Conservation (phyloP, 2,329 filamentous ascomycete genomes). For the Scedosporium apiospermum region DNA sequence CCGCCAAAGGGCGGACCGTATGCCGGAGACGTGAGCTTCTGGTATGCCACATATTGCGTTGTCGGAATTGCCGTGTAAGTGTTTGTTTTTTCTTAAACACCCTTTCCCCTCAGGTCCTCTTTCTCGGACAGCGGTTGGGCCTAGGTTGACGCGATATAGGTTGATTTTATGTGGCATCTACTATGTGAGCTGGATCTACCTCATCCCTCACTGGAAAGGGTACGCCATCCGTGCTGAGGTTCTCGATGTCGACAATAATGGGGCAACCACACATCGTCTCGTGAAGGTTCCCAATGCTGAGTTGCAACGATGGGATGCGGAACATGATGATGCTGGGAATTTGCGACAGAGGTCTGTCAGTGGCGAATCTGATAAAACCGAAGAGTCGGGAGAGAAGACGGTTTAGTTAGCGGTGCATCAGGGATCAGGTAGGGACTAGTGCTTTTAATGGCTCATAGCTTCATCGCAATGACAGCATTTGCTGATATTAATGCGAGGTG, state of each 20-base stretch:
- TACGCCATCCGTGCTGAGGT: slow-evolving; percentile 49
- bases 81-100: background rate
- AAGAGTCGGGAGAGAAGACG: background rate
- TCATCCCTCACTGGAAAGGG: slow-evolving; percentile 40
- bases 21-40: slow-evolving; percentile 61
- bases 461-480: too few species aligned
- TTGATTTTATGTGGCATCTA: slow-evolving; percentile 45
- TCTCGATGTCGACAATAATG: slow-evolving; percentile 36
- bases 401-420: too few species aligned
- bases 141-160: slow-evolving; percentile 19
- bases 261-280: slow-evolving; percentile 33
- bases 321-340: slow-evolving; percentile 41
- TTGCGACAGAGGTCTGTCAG: slow-evolving; percentile 8
- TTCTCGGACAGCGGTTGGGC: background rate
- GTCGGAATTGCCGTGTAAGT: slow-evolving; percentile 56
- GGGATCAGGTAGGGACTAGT: too few species aligned
- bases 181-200: slow-evolving; percentile 48
- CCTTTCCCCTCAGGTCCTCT: background rate
- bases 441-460: too few species aligned
- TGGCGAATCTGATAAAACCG: background rate
- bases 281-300: slow-evolving; percentile 43
- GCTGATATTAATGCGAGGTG: too few species aligned
- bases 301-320: slow-evolving; percentile 45
- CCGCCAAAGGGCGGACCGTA: slow-evolving; percentile 50
- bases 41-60: slow-evolving; percentile 61